Conservation (phyloP, 768 basidiomycete species). For the Leccinum pellstonianum region DNA sequence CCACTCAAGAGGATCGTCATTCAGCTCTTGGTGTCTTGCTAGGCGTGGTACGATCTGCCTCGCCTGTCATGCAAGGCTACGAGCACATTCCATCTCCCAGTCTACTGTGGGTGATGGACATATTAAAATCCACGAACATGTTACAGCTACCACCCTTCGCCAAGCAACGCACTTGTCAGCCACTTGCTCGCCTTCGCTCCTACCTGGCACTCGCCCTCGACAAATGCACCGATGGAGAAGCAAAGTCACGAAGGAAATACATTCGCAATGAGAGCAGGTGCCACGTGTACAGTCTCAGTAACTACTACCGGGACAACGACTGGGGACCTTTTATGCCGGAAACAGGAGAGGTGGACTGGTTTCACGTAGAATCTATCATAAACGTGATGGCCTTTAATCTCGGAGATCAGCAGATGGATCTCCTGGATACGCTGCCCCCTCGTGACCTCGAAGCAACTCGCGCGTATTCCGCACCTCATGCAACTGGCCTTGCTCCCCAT, state of each 20-base stretch:
- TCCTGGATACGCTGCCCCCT: constrained; percentile 44
- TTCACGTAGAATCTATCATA: constrained; percentile 58
- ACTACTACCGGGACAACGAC: constrained; percentile 47
- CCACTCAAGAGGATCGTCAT: constrained; percentile 29
- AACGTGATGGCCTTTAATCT: constrained; percentile 55
- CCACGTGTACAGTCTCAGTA: constrained; percentile 63
- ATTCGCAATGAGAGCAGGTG: constrained; percentile 50
- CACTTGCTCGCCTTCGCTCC: constrained; percentile 46
- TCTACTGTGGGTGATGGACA: constrained; percentile 44
- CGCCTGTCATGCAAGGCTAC: constrained; percentile 25
- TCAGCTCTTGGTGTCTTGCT: constrained; percentile 42
- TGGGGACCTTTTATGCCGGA: constrained; percentile 58
- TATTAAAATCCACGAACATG: constrained; percentile 41
- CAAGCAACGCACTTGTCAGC: constrained; percentile 25
- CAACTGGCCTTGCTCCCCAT: constrained; percentile 27
- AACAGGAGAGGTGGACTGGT: constrained; percentile 54
- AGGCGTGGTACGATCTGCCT: constrained; percentile 38
- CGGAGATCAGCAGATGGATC: constrained; percentile 41
- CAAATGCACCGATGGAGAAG: constrained; percentile 26
- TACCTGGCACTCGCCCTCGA: constrained; percentile 48
- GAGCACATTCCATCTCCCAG: constrained; percentile 38
- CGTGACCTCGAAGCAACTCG: constrained; percentile 50
- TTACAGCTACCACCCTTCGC: constrained; percentile 26
- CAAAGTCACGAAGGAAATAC: constrained; percentile 24
- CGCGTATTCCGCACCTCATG: constrained; percentile 52